Percentiles rank a stretch among this genome's conserved stretches.
Conservation (phyloP, 371 early-diverging fungal genomes). For the Zopfochytrium polystomum region DNA sequence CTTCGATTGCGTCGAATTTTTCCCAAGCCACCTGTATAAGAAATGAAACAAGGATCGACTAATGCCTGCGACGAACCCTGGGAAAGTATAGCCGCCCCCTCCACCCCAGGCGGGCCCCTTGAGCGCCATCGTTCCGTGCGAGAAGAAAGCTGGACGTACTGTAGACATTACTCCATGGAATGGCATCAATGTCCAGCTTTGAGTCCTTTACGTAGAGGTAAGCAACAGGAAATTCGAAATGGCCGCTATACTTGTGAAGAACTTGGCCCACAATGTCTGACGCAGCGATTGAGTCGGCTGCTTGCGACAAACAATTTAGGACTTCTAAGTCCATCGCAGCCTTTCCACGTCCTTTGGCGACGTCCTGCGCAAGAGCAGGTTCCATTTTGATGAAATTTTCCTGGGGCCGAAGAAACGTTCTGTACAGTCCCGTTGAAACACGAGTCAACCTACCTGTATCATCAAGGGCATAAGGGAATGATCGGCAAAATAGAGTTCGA, state of each 20-base stretch:
- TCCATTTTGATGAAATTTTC: slow-evolving; percentile 56
- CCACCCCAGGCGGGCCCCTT: neutral
- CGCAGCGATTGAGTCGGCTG: slow-evolving; percentile 88
- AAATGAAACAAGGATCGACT: neutral
- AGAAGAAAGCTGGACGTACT: slow-evolving; percentile 79
- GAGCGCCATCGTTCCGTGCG: slow-evolving; percentile 46
- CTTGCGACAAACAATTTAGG: slow-evolving; percentile 59
- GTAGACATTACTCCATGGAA: slow-evolving; percentile 88
- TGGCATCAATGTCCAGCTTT: slow-evolving; percentile 92
- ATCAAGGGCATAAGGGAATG: slow-evolving; percentile 87
- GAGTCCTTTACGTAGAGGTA: slow-evolving; percentile 39
- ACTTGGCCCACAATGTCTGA: slow-evolving; percentile 80
- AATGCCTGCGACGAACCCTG: slow-evolving; percentile 9
- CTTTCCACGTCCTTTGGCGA: slow-evolving; percentile 24
- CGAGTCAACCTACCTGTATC: slow-evolving; percentile 81
- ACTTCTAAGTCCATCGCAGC: slow-evolving; percentile 48
- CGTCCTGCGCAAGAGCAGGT: slow-evolving; percentile 35
- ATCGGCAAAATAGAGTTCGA: slow-evolving; percentile 94
- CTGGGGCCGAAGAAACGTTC: no score
- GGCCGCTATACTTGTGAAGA: slow-evolving; percentile 66
- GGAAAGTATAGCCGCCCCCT: slow-evolving; percentile 28
- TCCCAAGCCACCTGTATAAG: slow-evolving; percentile 80
- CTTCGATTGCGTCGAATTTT: slow-evolving; percentile 83
- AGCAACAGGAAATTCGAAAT: slow-evolving; percentile 1
- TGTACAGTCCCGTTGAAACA: no score